These are phyloP conservation scores for Umbelopsis sp. DNA, from an alignment of 371 early-diverging fungal genomes.

Conservation along the genomic window DNA sequence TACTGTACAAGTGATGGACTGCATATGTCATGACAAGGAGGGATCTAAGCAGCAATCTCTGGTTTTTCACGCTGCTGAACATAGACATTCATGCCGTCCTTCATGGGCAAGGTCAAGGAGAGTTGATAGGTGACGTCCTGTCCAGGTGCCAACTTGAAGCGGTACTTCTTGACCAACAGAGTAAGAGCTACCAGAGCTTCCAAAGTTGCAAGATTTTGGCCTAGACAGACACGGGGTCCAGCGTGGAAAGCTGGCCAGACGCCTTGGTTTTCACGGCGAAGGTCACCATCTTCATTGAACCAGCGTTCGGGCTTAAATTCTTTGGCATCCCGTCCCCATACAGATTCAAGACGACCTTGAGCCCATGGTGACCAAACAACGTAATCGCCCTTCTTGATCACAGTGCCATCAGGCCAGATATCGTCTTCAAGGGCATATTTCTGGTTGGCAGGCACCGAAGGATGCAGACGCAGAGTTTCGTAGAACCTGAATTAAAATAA, in stretches of 20 bases:
- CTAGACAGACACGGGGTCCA: conserved; percentile 74
- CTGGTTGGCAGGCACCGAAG: conserved; percentile 61
- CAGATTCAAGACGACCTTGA: conserved; percentile 54
- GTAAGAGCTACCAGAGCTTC: conserved; percentile 46
- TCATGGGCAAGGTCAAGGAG: conserved; percentile 56
- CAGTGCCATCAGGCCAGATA: conserved; percentile 65
- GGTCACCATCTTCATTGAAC: conserved; percentile 38
- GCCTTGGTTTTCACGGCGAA: conserved; percentile 30
- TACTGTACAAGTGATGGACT: not conserved
- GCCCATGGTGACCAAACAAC: conserved; percentile 54
- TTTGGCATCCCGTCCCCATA: conserved; percentile 69
- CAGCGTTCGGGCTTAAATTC: conserved; percentile 71
- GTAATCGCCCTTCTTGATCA: conserved; percentile 52
- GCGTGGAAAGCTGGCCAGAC: conserved; percentile 61
- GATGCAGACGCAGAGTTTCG: conserved; percentile 63
- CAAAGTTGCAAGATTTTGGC: conserved; percentile 46
- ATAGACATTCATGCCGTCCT: conserved; percentile 42
- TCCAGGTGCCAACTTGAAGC: conserved; percentile 40
- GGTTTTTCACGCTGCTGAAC: conserved; percentile 29
- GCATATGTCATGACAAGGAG: not conserved
- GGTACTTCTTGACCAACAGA: conserved; percentile 42
- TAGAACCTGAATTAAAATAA: conserved; percentile 34
- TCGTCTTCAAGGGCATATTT: conserved; percentile 65
- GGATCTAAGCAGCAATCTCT: not conserved
- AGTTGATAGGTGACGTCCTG: conserved; percentile 39